Evolutionary conservation across 805 yeast species (phyloP), one percentile per base, ranked within the genome.

Genomic region (Barnettozyma salicaria): DNA sequence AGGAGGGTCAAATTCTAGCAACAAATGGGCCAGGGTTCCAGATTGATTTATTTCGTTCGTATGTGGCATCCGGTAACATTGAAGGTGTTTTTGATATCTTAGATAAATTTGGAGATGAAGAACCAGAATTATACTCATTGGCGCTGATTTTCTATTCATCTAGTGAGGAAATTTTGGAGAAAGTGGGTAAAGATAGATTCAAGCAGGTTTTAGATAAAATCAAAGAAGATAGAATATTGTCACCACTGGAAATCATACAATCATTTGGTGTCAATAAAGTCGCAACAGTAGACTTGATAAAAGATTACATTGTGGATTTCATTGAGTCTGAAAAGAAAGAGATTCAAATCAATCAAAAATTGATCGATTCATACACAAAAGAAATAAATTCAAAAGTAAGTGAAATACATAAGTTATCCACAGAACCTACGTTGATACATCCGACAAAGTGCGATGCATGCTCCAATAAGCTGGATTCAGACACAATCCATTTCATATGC

Each of bases 401-500:
- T 11, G 72, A 74, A 37, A 64, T 89, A n/a, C 60, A 70, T 1
- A 73, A 70, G 19, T 55, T 84, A 33, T 53, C 37, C 55, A 40
- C 46, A 4, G 45, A 42, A 2, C 52, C 61, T 37, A 40, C 63
- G 63, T 47, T 78, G 72, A 7, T 69, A 60, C 47, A 70, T 27
- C 47, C 50, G 3, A 42, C 44, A 0, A 44, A 36, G 9, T 54
- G 58, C 40, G 47, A 48, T 13, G 42, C 52, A 1, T 54, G 58
- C 19, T 41, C 50, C 5, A 50, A 44, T 33, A 68, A 73, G 10
- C 60, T 90, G 16, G 94, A 85, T 41, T 67, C 79, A 28, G 97
- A 97, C 0, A 71, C 80, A 3, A 74, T 84, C 1, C 94, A 85
- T 50, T 92, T 90, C 64, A 74, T 77, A 45, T 92, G 98, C 62